Evolutionary conservation across 768 basidiomycete genomes (phyloP).

Genomic region (Tubosaeta brunneosetosa): DNA sequence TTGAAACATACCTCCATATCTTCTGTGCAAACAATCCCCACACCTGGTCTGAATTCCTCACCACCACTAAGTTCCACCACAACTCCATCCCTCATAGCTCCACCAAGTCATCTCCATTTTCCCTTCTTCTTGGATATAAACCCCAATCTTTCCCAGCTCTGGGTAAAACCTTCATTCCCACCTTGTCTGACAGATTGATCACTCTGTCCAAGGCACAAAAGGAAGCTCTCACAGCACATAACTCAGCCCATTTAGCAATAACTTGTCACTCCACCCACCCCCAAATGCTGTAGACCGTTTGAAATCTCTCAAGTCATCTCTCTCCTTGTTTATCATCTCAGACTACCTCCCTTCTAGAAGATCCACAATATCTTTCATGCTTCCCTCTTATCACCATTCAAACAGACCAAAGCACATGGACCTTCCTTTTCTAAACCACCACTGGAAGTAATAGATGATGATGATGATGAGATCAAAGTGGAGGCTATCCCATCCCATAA

Average conservation of each 20-base stretch:
- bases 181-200: background rate
- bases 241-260: background rate
- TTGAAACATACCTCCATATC: background rate
- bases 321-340: background rate
- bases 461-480: background rate
- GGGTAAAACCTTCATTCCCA: background rate
- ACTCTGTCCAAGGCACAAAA: background rate
- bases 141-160: background rate
- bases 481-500: background rate
- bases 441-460: background rate
- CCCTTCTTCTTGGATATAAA: background rate
- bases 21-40: background rate
- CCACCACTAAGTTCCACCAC: background rate
- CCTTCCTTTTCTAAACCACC: background rate
- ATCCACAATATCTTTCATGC: background rate
- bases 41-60: background rate
- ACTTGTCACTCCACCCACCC: background rate
- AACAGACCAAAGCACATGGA: background rate
- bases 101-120: background rate
- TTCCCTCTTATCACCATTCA: background rate
- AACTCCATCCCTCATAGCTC: background rate
- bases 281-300: background rate
- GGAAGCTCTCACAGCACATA: background rate
- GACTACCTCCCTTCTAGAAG: background rate
- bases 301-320: background rate